phyloP scores from a whole-genome alignment of 352 stramenopile species.

The Pythium scleroteichum region DNA sequence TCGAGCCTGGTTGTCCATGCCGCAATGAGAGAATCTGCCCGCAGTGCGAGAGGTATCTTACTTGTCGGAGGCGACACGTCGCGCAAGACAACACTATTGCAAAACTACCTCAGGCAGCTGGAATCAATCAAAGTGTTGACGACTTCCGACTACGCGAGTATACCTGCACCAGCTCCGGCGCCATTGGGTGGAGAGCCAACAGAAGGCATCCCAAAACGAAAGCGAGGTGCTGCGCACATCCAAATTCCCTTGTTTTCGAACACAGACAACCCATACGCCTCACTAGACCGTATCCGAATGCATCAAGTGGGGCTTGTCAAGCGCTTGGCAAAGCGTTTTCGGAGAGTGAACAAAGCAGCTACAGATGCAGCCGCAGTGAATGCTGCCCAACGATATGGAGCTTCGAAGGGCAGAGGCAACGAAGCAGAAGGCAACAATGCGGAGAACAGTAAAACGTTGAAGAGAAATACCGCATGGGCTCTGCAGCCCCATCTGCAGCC shows the following conservation, averaged over 20 bases:
- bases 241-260: slow-evolving; percentile 5
- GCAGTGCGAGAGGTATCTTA: slow-evolving; percentile 26
- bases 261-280: slow-evolving; percentile 18
- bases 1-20: slow-evolving; percentile 34
- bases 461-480: slow-evolving; percentile 14
- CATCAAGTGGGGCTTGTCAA: slow-evolving; percentile 32
- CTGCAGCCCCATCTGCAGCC: slow-evolving; percentile 14
- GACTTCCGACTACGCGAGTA: slow-evolving; percentile 27
- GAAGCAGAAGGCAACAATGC: background rate
- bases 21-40: slow-evolving; percentile 29
- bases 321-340: slow-evolving; percentile 27
- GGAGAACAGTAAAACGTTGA: slow-evolving; percentile 1
- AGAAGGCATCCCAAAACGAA: slow-evolving; percentile 1
- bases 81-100: slow-evolving; percentile 30
- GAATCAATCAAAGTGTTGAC: slow-evolving; percentile 26
- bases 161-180: slow-evolving; percentile 16
- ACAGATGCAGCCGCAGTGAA: slow-evolving; percentile 18
- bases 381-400: slow-evolving; percentile 17
- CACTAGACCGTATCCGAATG: slow-evolving; percentile 31
- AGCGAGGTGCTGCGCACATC: slow-evolving; percentile 20
- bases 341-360: slow-evolving; percentile 31
- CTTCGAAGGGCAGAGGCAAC: background rate
- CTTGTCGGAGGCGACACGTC: slow-evolving; percentile 29
- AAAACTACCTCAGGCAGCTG: slow-evolving; percentile 34
- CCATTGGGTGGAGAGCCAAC: slow-evolving; percentile 6